Evolutionary conservation across 2,329 filamentous ascomycete genomes (phyloP), one percentile per base, ranked within the genome.

Genomic region (Falciphora oryzae): DNA sequence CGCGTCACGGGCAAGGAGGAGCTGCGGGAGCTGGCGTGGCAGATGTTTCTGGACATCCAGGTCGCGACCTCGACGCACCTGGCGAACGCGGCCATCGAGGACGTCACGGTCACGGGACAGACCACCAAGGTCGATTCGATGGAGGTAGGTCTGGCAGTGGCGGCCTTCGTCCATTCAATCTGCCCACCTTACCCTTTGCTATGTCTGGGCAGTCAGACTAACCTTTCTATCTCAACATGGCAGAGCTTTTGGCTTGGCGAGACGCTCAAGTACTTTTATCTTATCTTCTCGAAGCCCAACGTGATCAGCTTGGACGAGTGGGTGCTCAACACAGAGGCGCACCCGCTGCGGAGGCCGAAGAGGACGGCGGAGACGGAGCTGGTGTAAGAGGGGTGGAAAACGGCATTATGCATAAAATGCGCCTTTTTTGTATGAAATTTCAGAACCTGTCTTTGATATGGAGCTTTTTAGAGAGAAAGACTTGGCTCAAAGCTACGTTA

Each of bases 1-100:
- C 85, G 90, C 63, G 89, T 93, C 71, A 92, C 90, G 0, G 88
- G 86, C 6, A 87, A 93, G 68, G 81, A 84, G 18, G 85, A 83
- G 61, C 92, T 92, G 73, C 80, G 89, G 11, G 82, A 91, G 66
- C 90, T 88, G 87, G 90, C 90, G 18, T 93, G 90, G 90, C 81
- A 89, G 69, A 92, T 93, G 82, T 93, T 92, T 75, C 81, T 89
- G 70, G 80, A 84, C 0, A 92, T 92, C 70, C 77, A 89, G 69
- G 82, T 85, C 67, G 81, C 90, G 71, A 90, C 86, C 22, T 65
- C 65, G 64, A 71, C 69, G 27, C 18, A 31, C 18, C 56, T 67
- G 1, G 70, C 67, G 11, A 66, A 71, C 61, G 65, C 68, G 13
- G 67, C 69, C 4, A 67, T 71, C 61, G 64, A 62, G 22, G 68